Evolutionary conservation across 2,329 filamentous ascomycete species (phyloP).

Genomic region (Waltergamsia citrina): DNA sequence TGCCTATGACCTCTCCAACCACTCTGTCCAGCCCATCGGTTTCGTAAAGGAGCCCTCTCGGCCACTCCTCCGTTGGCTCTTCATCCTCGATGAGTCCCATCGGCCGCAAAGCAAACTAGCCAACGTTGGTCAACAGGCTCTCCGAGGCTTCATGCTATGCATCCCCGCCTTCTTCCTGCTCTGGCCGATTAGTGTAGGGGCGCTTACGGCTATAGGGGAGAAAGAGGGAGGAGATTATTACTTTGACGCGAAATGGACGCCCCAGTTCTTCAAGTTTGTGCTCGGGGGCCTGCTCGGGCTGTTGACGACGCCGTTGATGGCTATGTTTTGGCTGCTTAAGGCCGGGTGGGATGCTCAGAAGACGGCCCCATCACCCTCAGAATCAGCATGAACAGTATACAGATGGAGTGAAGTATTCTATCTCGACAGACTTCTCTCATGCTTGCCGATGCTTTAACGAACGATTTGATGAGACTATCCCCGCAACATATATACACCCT

Average conservation of each 20-base stretch:
- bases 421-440: too few relatives aligned
- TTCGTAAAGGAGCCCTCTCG: slow-evolving; percentile 25
- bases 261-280: slow-evolving; percentile 39
- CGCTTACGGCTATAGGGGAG: slow-evolving; percentile 27
- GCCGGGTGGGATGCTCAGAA: slow-evolving; percentile 31
- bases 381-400: too few relatives aligned
- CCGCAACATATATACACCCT: too few relatives aligned
- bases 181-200: slow-evolving; percentile 32
- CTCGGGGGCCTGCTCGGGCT: slow-evolving; percentile 35
- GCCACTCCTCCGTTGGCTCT: slow-evolving; percentile 29
- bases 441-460: too few relatives aligned
- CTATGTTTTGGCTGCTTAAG: slow-evolving; percentile 38
- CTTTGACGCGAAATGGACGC: slow-evolving; percentile 31
- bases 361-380: neutral
- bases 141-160: slow-evolving; percentile 17
- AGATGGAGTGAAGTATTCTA: too few relatives aligned
- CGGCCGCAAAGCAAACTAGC: slow-evolving; percentile 1
- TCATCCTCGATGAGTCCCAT: slow-evolving; percentile 25
- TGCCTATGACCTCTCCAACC: slow-evolving; percentile 31
- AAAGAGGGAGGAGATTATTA: slow-evolving; percentile 30
- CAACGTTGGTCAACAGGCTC: slow-evolving; percentile 4
- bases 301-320: slow-evolving; percentile 36
- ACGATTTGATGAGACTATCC: too few relatives aligned
- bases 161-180: slow-evolving; percentile 29
- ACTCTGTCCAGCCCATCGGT: slow-evolving; percentile 36